A percentile compares a stretch with the other conserved stretches of the same genome.
Evolutionary conservation across 495 filamentous ascomycete genomes (phyloP).

Genomic region (Xylaria venustula): DNA sequence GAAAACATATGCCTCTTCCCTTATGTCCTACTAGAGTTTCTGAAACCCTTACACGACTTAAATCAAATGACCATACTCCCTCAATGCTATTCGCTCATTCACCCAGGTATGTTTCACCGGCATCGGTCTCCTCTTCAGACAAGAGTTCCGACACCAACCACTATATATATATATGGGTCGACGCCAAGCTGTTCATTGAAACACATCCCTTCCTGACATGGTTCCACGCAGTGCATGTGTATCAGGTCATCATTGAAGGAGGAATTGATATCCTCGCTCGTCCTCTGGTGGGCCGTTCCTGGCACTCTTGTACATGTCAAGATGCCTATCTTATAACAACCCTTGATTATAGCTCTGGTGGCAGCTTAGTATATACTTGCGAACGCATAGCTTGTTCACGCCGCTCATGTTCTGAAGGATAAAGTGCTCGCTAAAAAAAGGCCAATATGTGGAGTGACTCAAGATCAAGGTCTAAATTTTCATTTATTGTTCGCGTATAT

Average conservation of each 20-base stretch:
- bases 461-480: conserved; percentile 4
- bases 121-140: too few relatives aligned
- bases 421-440: not conserved
- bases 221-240: not conserved
- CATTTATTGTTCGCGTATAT: conserved; percentile 20
- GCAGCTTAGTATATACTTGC: not conserved
- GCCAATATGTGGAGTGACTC: not conserved
- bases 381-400: not conserved
- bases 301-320: not conserved
- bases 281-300: not conserved
- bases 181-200: too few relatives aligned
- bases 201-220: too few relatives aligned
- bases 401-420: not conserved
- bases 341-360: not conserved
- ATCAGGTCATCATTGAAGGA: not conserved
- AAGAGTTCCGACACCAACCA: too few relatives aligned
- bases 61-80: conserved; percentile 7
- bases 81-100: not conserved
- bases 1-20: not conserved
- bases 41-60: not conserved
- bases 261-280: not conserved
- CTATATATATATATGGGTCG: too few relatives aligned
- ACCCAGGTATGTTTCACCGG: not conserved
- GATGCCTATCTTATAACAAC: not conserved
- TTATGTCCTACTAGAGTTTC: not conserved